Evolutionary conservation across 441 rosid genomes (phyloP), one percentile per base, ranked within the genome.

Genomic region (Syzygium malaccense): DNA sequence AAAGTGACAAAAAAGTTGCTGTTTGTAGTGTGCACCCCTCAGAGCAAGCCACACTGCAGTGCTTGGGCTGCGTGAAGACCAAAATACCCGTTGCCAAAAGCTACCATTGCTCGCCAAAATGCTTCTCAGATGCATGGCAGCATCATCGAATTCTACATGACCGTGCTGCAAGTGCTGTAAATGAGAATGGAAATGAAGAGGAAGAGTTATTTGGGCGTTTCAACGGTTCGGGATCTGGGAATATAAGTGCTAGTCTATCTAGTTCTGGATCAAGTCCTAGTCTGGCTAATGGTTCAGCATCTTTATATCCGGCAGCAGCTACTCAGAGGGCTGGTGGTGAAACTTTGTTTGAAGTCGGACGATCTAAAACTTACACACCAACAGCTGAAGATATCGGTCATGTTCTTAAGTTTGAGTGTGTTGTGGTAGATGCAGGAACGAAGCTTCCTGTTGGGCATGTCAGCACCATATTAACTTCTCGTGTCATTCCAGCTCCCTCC

Each of bases 361-460:
- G 93, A 19, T 94, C 92, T n/a, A 90, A 91, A 88, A 91, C 90
- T 88, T 94, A 92, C 92, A 88, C 92, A 85, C 95, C 96, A 64
- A 89, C 92, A 88, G 84, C 87, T 85, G 91, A 92, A 60, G 95
- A 94, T 86, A 68, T 91, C 5, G 92, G 94, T 55, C 90, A 90
- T 75, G 88, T 86, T 88, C 90, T 94, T 87, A 92, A 89, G 92
- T 90, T 94, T 55, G 95, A 92, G 86, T 92, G 92, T 91, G 91
- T 90, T n/a, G 95, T 91, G 58, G 89, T 90, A 83, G 93, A 92
- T 87, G 30, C 93, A 6, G 90, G 86, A 57, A 64, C 92, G 5
- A 88, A 93, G 88, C 92, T 87, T 86, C 90, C 87, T 54, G 83
- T 94, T 62, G 88, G 90, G 75, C 68, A 85, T 9, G 33, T 57